Percentiles rank a stretch among this genome's conserved stretches.
Conservation (phyloP, 495 filamentous ascomycete species). For the Penicillium herquei region DNA sequence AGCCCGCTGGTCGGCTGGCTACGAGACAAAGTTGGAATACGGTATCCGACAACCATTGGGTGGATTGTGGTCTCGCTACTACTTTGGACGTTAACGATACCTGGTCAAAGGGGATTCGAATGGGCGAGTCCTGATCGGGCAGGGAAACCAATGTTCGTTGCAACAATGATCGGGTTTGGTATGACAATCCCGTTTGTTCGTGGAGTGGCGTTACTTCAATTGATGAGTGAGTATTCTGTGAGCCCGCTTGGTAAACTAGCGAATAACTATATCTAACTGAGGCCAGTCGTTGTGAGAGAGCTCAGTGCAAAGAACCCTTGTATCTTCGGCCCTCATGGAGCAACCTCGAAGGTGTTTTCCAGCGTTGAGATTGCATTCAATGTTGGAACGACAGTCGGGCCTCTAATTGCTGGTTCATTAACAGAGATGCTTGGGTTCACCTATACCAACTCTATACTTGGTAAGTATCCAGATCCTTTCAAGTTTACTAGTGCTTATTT, state of each 20-base stretch:
- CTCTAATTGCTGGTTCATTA: not conserved
- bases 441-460: not conserved
- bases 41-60: constrained; percentile 14
- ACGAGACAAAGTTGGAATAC: constrained; percentile 18
- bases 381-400: not conserved
- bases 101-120: not conserved
- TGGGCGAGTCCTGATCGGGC: not conserved
- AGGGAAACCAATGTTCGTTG: not conserved
- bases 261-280: not conserved
- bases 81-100: constrained; percentile 7
- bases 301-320: not conserved
- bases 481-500: no score
- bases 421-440: not conserved
- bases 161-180: not conserved
- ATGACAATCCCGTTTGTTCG: not conserved
- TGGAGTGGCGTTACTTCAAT: not conserved
- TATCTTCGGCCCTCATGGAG: not conserved
- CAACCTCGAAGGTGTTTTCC: not conserved
- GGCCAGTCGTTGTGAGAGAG: not conserved
- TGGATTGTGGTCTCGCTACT: constrained; percentile 9
- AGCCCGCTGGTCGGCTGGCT: constrained; percentile 17
- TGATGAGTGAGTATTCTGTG: not conserved
- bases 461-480: no score
- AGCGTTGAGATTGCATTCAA: not conserved
- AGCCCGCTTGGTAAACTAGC: not conserved